Base-by-base conservation (phyloP, 495 filamentous ascomycete genomes). In the Aspergillus cristatus region DNA sequence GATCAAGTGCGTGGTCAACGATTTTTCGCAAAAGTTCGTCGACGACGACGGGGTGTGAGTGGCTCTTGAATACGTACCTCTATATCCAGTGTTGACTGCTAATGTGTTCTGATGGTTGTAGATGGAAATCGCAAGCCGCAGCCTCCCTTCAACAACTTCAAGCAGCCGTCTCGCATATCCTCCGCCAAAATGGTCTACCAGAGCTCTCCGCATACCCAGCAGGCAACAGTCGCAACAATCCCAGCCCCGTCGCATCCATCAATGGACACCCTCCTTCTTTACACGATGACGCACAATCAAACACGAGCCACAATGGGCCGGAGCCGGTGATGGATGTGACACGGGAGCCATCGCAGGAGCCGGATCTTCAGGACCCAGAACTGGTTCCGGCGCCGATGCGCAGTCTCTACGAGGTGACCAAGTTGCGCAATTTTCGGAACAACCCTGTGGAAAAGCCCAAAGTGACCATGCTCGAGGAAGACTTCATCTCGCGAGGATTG, bases 331-430 rank as follows among this genome's bases (percentile, higher is more conserved):
- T 62, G 57, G 58, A 62, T 24, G 51, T 65, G 14, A 74, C 72
- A 11, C 56, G 71, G 47, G 73, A 76, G 24, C 60, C 62, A 11
- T 74, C 71, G 3, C 68, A 68, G 35, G 72, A 75, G 18, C 63
- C 60, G n/a, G 60, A 66, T 37, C 48, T 68, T 11, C 67, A 70
- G 30, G 60, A 63, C 35, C 58, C 64, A 14, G 62, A 64, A 7
- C 37, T 76, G 24, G 69, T 76, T 18, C 59, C 71, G 1, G 72
- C 70, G 4, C 74, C 74, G 0, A 76, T 78, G 71, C 65, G 70
- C 37, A 75, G 70, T 53, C 49, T 78, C 15, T 78, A 75, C 47
- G 74, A 77, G 42, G 74, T 78, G 18, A 78, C 74, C 6, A 76
- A 72, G 30, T 51, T 78, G 35, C 63, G 71, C 18, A 68, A 74